These are phyloP conservation scores for Salix exigua DNA, from an alignment of 345 rosid species.

Conservation along the genomic window DNA sequence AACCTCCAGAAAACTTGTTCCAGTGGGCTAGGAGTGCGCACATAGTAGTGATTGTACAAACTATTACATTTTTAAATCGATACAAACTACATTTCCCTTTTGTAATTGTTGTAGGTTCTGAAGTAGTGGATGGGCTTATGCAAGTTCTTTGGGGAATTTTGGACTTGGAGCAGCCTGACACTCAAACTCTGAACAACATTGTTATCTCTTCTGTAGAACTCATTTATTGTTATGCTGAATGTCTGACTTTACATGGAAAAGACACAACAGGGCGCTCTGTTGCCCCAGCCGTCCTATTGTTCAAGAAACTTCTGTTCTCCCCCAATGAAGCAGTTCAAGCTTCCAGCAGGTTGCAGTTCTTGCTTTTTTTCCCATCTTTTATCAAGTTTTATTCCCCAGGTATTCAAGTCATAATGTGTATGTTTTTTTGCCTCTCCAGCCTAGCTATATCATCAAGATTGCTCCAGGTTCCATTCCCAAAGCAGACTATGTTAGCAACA, in stretches of 20 bases:
- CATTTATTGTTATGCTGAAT: constrained; percentile 92
- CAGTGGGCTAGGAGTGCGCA: background rate
- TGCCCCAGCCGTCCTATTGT: constrained; percentile 77
- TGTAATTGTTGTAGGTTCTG: constrained; percentile 54
- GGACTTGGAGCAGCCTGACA: constrained; percentile 86
- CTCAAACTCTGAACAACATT: constrained; percentile 86
- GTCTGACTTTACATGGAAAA: constrained; percentile 78
- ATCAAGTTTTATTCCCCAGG: constrained; percentile 3
- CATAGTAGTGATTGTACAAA: background rate
- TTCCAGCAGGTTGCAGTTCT: constrained; percentile 78
- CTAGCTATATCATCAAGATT: constrained; percentile 95
- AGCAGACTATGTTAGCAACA: constrained; percentile 77
- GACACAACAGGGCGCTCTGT: constrained; percentile 59
- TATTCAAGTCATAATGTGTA: constrained; percentile 12
- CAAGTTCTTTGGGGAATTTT: constrained; percentile 95
- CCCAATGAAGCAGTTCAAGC: constrained; percentile 85
- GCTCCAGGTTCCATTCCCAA: constrained; percentile 99
- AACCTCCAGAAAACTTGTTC: too few species aligned
- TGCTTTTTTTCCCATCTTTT: constrained; percentile 3
- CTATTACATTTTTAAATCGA: constrained; percentile 2
- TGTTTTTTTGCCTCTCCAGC: constrained; percentile 41
- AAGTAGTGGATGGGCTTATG: constrained; percentile 90
- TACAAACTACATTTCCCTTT: constrained; percentile 14
- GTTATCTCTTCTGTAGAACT: constrained; percentile 91
- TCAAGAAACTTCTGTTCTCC: constrained; percentile 79